Base-by-base conservation (phyloP, 2,329 filamentous ascomycete genomes). In the Fusarium temperatum region DNA sequence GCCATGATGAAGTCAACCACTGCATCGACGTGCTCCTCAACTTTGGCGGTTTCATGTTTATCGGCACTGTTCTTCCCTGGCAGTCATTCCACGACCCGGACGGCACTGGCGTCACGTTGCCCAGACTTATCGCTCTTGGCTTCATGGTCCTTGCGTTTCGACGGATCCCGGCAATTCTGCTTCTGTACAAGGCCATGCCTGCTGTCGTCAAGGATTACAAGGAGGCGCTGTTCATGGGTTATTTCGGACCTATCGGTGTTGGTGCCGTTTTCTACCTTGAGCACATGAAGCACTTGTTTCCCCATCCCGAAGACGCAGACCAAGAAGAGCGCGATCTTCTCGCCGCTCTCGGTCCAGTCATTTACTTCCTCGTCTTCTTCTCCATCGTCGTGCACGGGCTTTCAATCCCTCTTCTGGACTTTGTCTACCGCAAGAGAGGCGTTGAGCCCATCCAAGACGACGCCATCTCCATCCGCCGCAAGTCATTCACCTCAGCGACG, bases 211-310 rank as follows among this genome's bases (percentile, higher is more conserved):
- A 84, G n/a, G 81, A 84, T 74, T 89, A 85, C 83, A 88, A 87
- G 72, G 89, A 91, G 67, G 89, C 88, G 1, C 75, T 91, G 0
- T 90, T 91, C 66, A 88, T 90, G 87, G 89, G 89, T 0, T 90
- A 90, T 67, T 95, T 95, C 75, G 93, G 93, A 0, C 93, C 93
- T 0, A 94, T 95, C 53, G 93, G 93, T 5, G 92, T 94, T 14
- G 92, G 91, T 26, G 93, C 93, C 1, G 87, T 94, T 30, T 95
- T 94, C 80, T 95, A 95, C 80, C 86, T 95, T 20, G 83, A 86
- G 72, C 85, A 87, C 65, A 82, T 83, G 5, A 79, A 80, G 13
- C 80, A 85, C 17, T 75, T 87, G 8, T 85, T 86, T 64, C 84
- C 84, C 1, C 65, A 80, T 10, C 65, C 78, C 0, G 80, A 78